A percentile compares a stretch with the other conserved stretches of the same genome.
Conservation (phyloP, 148 eudicot species). For the Chenopodium suecicum region DNA sequence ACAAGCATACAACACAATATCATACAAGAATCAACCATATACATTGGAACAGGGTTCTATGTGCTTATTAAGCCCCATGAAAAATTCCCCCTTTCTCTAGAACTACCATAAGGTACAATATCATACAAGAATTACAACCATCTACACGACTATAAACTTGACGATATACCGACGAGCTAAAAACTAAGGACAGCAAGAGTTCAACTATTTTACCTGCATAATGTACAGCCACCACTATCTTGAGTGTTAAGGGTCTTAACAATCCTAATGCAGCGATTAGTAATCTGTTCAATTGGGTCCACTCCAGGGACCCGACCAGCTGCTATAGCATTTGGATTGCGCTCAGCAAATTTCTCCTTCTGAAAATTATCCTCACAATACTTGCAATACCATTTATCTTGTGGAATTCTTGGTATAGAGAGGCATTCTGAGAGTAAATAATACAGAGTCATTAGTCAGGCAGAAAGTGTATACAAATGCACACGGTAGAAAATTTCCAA, state of each 20-base stretch:
- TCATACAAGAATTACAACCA: not conserved
- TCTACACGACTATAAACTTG: not conserved
- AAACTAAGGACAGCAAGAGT: not conserved
- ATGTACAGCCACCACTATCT: slow-evolving; percentile 50
- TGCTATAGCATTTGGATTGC: slow-evolving; percentile 71
- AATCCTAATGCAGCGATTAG: slow-evolving; percentile 64
- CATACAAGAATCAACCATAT: not conserved
- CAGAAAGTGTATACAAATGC: not conserved
- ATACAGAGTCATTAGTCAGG: slow-evolving; percentile 5
- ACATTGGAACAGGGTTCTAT: not conserved
- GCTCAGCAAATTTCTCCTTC: slow-evolving; percentile 58
- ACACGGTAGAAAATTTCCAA: not conserved
- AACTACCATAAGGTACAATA: not conserved
- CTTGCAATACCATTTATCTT: slow-evolving; percentile 63
- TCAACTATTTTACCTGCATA: slow-evolving; percentile 58
- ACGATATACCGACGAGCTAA: not conserved
- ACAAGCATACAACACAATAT: not conserved
- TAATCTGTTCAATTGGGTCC: slow-evolving; percentile 64
- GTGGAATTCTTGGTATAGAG: slow-evolving; percentile 45
- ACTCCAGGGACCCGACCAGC: slow-evolving; percentile 76
- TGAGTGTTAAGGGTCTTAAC: slow-evolving; percentile 46
- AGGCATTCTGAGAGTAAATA: slow-evolving; percentile 49
- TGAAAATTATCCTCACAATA: slow-evolving; percentile 54
- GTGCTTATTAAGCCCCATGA: not conserved
- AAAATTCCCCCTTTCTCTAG: not conserved